Evolutionary conservation across 2,329 filamentous ascomycete genomes (phyloP).

Genomic region (Sclerotinia nivalis): DNA sequence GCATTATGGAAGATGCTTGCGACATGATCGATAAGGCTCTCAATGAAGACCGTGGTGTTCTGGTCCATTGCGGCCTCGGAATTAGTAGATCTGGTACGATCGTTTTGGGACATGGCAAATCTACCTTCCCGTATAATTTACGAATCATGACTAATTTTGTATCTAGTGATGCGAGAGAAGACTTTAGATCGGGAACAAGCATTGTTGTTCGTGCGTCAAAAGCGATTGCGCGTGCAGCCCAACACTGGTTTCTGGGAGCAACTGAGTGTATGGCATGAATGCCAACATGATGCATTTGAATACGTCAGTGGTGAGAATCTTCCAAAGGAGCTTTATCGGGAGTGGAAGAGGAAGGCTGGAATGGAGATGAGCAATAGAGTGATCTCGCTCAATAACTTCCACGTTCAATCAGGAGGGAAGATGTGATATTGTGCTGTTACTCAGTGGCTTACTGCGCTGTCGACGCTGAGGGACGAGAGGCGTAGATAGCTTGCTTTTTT

Average conservation of each 20-base stretch:
- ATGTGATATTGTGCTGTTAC: neutral
- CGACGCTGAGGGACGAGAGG: no score
- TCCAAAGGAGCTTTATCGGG: neutral
- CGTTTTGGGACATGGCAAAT: neutral
- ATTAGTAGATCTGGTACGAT: conserved; percentile 3
- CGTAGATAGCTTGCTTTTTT: no score
- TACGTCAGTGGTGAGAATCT: neutral
- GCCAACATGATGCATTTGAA: conserved; percentile 2
- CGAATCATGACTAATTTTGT: neutral
- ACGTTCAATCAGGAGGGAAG: neutral
- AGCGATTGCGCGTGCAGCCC: neutral
- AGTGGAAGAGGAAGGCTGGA: neutral
- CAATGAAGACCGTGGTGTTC: neutral
- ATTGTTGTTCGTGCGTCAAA: neutral
- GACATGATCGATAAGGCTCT: neutral
- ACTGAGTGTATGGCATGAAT: neutral
- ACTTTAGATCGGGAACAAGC: neutral
- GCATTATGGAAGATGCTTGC: neutral
- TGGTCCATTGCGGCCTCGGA: conserved; percentile 10
- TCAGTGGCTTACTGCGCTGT: no score
- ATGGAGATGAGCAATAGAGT: neutral
- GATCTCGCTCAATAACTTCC: neutral
- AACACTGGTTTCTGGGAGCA: conserved; percentile 5
- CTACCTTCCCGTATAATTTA: neutral
- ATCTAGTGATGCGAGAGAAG: neutral